Percentiles rank a stretch among this genome's conserved stretches.
Conservation (phyloP, 140 eudicot genomes). For the Anethum foeniculum region DNA sequence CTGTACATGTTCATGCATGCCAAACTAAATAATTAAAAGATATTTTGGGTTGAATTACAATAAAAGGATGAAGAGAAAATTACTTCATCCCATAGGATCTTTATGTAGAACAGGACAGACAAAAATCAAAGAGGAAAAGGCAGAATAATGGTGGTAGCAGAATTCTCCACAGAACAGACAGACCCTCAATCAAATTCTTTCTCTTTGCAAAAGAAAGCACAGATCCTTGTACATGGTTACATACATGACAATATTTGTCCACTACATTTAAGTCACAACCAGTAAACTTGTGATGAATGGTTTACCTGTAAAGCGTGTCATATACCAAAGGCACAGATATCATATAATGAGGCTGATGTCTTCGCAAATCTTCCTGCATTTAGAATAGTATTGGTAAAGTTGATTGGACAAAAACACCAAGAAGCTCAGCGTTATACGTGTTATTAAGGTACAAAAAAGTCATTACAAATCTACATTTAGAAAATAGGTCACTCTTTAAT, state of each 20-base stretch:
- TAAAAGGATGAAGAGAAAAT: not conserved
- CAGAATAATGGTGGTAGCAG: not conserved
- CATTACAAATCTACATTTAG: not conserved
- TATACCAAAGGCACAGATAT: conserved; percentile 87
- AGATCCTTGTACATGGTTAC: not conserved
- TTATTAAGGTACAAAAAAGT: not conserved
- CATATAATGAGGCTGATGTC: conserved; percentile 76
- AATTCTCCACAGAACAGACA: not conserved
- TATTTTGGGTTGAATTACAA: not conserved
- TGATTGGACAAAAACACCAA: conserved; percentile 10
- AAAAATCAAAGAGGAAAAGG: not conserved
- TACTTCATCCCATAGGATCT: not conserved
- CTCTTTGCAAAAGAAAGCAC: not conserved
- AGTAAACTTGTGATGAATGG: conserved; percentile 12
- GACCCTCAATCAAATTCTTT: not conserved
- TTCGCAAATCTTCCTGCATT: conserved; percentile 78
- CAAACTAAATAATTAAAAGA: not conserved
- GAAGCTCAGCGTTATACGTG: not conserved
- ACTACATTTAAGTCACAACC: not conserved
- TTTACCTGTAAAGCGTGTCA: conserved; percentile 87
- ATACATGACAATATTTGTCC: not conserved
- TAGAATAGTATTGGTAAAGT: conserved; percentile 15
- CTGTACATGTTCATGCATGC: not conserved
- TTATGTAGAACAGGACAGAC: not conserved
- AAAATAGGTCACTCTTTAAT: not conserved